These are phyloP conservation scores for Paramecium primaurelia DNA, from an alignment of 73 alveolate genomes.

Conservation along the genomic window DNA sequence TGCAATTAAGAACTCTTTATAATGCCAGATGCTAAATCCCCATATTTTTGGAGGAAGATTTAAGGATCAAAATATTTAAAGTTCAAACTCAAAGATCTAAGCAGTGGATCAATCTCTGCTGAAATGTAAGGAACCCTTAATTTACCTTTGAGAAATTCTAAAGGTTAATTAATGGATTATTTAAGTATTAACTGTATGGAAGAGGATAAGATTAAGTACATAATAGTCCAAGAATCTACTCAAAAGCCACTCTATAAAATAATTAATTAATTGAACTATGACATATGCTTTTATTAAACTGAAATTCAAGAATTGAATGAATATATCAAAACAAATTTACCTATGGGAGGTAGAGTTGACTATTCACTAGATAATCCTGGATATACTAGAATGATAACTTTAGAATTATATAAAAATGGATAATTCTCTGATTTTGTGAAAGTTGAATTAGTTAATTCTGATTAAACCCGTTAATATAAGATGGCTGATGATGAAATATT, in stretches of 20 bases:
- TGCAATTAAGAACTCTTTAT: background rate
- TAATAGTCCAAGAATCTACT: background rate
- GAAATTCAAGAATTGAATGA: slow-evolving; percentile 33
- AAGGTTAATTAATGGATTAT: background rate
- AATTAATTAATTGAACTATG: background rate
- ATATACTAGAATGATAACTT: background rate
- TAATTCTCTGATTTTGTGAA: slow-evolving; percentile 9
- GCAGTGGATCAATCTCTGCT: background rate
- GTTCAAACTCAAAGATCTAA: background rate
- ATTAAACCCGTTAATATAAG: background rate
- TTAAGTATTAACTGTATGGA: background rate
- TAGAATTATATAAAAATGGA: slow-evolving; percentile 26
- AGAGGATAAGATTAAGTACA: background rate
- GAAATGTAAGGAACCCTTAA: slow-evolving; percentile 1
- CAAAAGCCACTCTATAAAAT: slow-evolving; percentile 5
- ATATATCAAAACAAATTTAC: background rate
- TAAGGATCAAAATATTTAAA: background rate
- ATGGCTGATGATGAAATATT: background rate
- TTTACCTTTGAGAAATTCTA: slow-evolving; percentile 1
- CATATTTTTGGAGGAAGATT: background rate
- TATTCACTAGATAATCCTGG: slow-evolving; percentile 34
- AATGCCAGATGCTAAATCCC: background rate
- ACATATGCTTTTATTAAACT: background rate
- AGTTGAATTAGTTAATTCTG: slow-evolving; percentile 8
- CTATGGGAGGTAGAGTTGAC: background rate